phyloP scores from a whole-genome alignment of 148 eudicot species.

The Fagopyrum homotropicum region DNA sequence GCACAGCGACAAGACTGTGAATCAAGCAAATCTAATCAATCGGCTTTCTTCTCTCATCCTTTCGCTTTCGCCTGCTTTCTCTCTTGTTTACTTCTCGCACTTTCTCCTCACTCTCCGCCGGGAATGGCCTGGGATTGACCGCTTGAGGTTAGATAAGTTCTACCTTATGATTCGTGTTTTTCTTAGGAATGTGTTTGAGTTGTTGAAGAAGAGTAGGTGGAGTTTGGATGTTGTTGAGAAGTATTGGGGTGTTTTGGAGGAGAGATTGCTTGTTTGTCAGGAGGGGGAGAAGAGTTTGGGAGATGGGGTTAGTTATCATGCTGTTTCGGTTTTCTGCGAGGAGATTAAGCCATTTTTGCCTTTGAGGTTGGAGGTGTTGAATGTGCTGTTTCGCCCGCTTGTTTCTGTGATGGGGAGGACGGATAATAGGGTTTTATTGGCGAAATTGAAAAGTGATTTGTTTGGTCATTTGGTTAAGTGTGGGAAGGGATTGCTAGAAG shows the following conservation, averaged over 20 bases:
- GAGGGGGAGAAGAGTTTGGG: conserved; percentile 40
- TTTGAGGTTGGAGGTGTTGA: conserved; percentile 39
- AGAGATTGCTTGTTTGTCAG: conserved; percentile 33
- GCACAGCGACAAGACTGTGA: conserved; percentile 70
- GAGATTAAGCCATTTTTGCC: conserved; percentile 70
- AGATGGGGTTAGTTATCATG: conserved; percentile 74
- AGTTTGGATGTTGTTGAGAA: conserved; percentile 37
- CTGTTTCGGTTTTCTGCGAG: conserved; percentile 60
- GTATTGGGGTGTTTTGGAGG: conserved; percentile 40
- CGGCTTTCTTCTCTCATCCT: conserved; percentile 42
- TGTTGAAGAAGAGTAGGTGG: conserved; percentile 52
- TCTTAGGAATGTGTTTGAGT: conserved; percentile 36
- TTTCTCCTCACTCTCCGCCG: conserved; percentile 56
- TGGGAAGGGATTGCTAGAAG: conserved; percentile 46
- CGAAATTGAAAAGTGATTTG: conserved; percentile 54
- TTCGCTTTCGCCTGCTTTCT: conserved; percentile 28
- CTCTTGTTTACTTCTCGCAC: conserved; percentile 45
- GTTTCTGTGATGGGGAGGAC: conserved; percentile 36
- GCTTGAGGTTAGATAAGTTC: conserved; percentile 77
- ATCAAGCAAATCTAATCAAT: conserved; percentile 47
- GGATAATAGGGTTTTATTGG: conserved; percentile 58
- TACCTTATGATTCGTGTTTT: conserved; percentile 68
- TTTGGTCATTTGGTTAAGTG: conserved; percentile 50
- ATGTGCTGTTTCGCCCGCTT: conserved; percentile 49
- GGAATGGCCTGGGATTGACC: conserved; percentile 90